Evolutionary conservation across 345 rosid species (phyloP).

Genomic region (Lepidium sativum): DNA sequence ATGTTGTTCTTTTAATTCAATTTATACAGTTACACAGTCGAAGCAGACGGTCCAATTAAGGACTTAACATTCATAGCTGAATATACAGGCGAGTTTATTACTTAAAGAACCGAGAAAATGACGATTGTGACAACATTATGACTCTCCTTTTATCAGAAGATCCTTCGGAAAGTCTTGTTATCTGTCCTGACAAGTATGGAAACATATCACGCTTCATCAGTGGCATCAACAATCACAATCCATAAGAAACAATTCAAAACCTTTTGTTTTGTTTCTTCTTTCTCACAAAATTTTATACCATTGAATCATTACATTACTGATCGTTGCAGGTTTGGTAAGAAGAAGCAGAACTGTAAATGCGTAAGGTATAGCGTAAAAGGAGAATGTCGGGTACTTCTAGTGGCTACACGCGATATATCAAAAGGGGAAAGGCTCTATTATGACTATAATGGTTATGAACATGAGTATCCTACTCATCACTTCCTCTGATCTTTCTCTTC

Average conservation of each 20-base stretch:
- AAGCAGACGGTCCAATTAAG: conserved; percentile 74
- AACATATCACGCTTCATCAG: conserved; percentile 84
- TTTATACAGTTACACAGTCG: conserved; percentile 70
- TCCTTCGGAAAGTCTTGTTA: conserved; percentile 61
- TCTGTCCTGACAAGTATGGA: conserved; percentile 85
- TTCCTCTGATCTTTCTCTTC: conserved; percentile 40
- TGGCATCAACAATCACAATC: conserved; percentile 80
- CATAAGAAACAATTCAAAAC: conserved; percentile 37
- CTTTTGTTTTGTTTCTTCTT: neutral
- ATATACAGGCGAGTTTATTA: conserved; percentile 94
- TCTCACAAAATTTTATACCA: neutral
- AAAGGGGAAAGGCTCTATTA: conserved; percentile 89
- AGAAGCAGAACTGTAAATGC: conserved; percentile 92
- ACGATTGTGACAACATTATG: conserved; percentile 91
- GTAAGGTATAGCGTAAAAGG: conserved; percentile 81
- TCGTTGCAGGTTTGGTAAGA: conserved; percentile 70
- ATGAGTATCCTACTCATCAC: conserved; percentile 89
- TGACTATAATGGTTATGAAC: conserved; percentile 91
- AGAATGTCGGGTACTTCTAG: conserved; percentile 79
- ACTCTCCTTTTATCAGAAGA: conserved; percentile 68
- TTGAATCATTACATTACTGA: neutral
- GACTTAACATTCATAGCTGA: conserved; percentile 81
- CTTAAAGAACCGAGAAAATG: conserved; percentile 60
- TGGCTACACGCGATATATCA: conserved; percentile 77
- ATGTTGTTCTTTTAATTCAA: neutral